A percentile compares a stretch with the other conserved stretches of the same genome.
Conservation (phyloP, 169 alveolate species). For the Amoebophrya sp. region DNA sequence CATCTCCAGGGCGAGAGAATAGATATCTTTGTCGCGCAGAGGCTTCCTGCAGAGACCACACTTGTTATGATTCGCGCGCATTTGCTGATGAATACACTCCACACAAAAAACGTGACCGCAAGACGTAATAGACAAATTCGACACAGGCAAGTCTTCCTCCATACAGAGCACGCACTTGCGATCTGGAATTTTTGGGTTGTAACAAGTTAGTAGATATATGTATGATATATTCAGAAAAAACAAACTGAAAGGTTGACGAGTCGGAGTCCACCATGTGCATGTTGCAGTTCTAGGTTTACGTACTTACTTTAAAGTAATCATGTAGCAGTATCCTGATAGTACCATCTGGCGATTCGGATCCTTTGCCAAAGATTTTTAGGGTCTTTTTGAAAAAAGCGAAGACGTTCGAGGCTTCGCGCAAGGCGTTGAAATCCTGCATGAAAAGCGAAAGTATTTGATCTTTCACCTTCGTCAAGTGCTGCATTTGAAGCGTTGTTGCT, state of each 20-base stretch:
- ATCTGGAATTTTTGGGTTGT: neutral
- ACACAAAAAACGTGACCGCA: constrained; percentile 2
- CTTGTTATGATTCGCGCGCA: neutral
- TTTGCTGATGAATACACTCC: neutral
- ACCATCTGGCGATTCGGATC: too few species aligned
- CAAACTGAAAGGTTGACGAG: too few species aligned
- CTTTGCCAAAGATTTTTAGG: neutral
- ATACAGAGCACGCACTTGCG: neutral
- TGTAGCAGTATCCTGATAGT: too few species aligned
- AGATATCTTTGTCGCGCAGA: neutral
- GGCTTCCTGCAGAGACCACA: neutral
- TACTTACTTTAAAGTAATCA: too few species aligned
- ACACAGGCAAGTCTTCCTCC: neutral
- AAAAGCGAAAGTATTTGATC: neutral
- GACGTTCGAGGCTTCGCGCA: neutral
- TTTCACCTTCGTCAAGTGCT: neutral
- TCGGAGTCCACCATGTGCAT: too few species aligned
- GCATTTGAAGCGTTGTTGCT: too few species aligned
- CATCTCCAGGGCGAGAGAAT: constrained; percentile 3
- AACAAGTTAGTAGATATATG: too few species aligned
- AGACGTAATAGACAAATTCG: neutral
- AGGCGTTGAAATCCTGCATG: neutral
- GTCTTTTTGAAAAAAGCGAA: neutral
- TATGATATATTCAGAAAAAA: too few species aligned
- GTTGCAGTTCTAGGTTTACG: too few species aligned